Evolutionary conservation across 2,329 filamentous ascomycete genomes (phyloP), one percentile per base, ranked within the genome.

Genomic region (Colletotrichum lini): DNA sequence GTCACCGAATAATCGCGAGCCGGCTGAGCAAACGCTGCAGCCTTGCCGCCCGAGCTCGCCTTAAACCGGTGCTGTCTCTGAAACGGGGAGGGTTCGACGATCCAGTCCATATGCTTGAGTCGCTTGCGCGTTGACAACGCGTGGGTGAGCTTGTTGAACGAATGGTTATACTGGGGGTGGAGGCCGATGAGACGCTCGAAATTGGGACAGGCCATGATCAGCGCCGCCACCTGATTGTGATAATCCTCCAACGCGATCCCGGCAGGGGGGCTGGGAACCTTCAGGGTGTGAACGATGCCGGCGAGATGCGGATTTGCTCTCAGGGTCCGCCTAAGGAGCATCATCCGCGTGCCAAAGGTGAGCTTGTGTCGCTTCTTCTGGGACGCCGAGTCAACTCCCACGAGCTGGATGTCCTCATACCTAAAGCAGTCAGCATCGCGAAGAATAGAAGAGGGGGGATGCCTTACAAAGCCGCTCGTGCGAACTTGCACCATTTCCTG

Each of bases 191-290:
- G 80, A 60, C 84, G 83, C 79, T 92, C 90, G 13, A 92, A 81
- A 73, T 92, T 91, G 2, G 90, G 90, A 67, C 90, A 92, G 0
- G 88, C 86, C 89, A 91, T 90, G 68, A 92, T 83, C 30, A 92
- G 79, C 6, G 90, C 87, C 0, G 90, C 89, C 2, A 91, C 83
- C 3, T 89, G 78, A 73, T 90, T 85, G 70, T 89, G 84, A 75
- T 92, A 91, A 56, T 86, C 82, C 45, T 86, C 85, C 21, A 80
- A 59, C 13, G 81, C 75, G n/a, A 82, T 77, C 15, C 80, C 79
- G 38, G 81, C 79, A 0, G 83, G 82, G 13, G 84, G 73, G 7
- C 85, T 83, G 0, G 88, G 89, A 2, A 91, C 85, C 75, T 90
- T 90, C 62, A 92, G 78, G 9, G 83, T 84, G 66, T 85, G 88